Evolutionary conservation across 2,329 filamentous ascomycete genomes (phyloP).

Genomic region (Hypoxylon sp.): DNA sequence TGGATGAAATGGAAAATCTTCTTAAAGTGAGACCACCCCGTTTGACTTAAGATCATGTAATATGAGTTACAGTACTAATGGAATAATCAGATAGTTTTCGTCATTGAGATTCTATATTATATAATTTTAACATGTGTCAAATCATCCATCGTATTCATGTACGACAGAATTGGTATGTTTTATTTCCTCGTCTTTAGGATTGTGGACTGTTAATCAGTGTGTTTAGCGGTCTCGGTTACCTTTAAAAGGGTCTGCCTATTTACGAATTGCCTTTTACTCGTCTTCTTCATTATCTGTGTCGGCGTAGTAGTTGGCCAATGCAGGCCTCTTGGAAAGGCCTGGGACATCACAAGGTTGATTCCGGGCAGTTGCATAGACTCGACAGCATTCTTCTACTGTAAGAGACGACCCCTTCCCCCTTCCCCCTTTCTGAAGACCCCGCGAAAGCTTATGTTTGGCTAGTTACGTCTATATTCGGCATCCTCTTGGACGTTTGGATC

Average conservation of each 20-base stretch:
- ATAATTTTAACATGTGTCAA: slow-evolving; percentile 57
- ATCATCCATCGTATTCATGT: slow-evolving; percentile 60
- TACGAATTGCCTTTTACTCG: slow-evolving; percentile 55
- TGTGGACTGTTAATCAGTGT: slow-evolving; percentile 34
- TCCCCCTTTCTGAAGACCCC: background rate
- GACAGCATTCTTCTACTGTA: slow-evolving; percentile 58
- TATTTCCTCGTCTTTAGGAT: background rate
- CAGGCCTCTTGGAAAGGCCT: slow-evolving; percentile 56
- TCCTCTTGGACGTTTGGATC: slow-evolving; percentile 61
- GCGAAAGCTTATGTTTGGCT: slow-evolving; percentile 3
- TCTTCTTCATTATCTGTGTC: slow-evolving; percentile 58
- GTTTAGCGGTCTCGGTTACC: slow-evolving; percentile 38
- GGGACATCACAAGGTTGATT: slow-evolving; percentile 53
- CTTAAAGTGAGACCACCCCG: slow-evolving; percentile 25
- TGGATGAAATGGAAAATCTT: slow-evolving; percentile 33
- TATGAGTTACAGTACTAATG: background rate
- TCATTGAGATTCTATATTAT: slow-evolving; percentile 59
- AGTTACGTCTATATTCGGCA: slow-evolving; percentile 60
- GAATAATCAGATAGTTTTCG: slow-evolving; percentile 40
- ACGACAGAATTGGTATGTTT: slow-evolving; percentile 58
- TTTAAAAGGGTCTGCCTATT: slow-evolving; percentile 52
- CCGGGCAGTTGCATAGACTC: slow-evolving; percentile 57
- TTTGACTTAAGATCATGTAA: background rate
- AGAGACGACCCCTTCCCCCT: slow-evolving; percentile 20
- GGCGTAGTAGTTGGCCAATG: slow-evolving; percentile 58